A percentile compares a stretch with the other conserved stretches of the same genome.
Conservation (phyloP, 1,139 yeast species). For the Pichia sp. region DNA sequence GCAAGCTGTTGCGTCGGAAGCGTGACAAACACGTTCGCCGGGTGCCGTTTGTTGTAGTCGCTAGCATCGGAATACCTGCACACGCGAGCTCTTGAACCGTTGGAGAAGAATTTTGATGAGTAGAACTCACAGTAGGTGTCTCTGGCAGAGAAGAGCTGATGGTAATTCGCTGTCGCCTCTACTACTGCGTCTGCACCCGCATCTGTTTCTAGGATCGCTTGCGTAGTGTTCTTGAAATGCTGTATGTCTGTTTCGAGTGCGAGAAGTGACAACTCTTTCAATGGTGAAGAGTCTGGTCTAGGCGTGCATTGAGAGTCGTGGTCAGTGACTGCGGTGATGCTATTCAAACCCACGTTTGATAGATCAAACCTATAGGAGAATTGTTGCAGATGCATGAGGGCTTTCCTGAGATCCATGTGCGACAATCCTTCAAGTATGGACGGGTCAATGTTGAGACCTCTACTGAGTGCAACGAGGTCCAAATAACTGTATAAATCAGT, state of each 20-base stretch:
- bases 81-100: constrained; percentile 20
- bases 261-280: no score
- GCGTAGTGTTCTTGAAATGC: no score
- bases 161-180: no score
- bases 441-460: constrained; percentile 19
- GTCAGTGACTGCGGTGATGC: constrained; percentile 5
- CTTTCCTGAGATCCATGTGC: constrained; percentile 18
- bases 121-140: constrained; percentile 15
- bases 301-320: no score
- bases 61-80: constrained; percentile 16
- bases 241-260: no score
- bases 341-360: constrained; percentile 15
- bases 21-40: constrained; percentile 18
- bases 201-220: no score
- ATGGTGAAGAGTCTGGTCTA: no score
- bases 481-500: constrained; percentile 17
- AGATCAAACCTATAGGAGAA: constrained; percentile 17
- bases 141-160: no score
- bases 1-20: constrained; percentile 11
- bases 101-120: constrained; percentile 19
- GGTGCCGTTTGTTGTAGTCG: constrained; percentile 18
- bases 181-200: no score
- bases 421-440: constrained; percentile 14
- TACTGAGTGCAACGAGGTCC: constrained; percentile 20
- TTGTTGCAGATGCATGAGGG: constrained; percentile 25